Base-by-base conservation (phyloP, 257 asterid species). In the Linderniella brevidens region DNA sequence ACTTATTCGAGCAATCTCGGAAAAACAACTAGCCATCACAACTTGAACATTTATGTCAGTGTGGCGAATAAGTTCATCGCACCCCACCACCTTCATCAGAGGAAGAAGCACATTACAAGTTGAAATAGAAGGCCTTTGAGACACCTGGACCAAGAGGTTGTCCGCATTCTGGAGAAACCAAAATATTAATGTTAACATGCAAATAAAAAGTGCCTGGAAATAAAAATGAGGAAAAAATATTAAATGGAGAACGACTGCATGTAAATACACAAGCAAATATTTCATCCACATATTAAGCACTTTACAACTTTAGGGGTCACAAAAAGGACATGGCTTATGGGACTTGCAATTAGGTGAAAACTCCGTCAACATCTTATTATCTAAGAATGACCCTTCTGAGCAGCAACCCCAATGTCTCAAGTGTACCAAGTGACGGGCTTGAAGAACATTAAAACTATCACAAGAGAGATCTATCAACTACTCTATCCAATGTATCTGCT, bases 1-100 rank as follows among this genome's bases (percentile, higher is more conserved):
- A 20, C 71, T 59, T 57, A 78, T 74, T 62, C 83, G 62, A 12
- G 63, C 52, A 57, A 74, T 63, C 55, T 74, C 80, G 54, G 61
- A 74, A 58, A 68, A 62, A 61, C 80, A 78, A 53, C 60, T 54
- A 13, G 70, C 74, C 50, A 74, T 59, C 3, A 60, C 58, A 19
- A 74, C 62, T 58, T 71, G 71, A 61, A 74, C 50, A 45, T 64
- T 62, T 47, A 57, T 37, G 47, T 65, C 68, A 25, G 39, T 46
- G 52, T 65, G 65, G 41, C 35, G 52, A 64, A 65, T 46, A 37
- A 77, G 10, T 18, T 66, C 73, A 15, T 64, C 56, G 12, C 19
- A 41, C 37, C 66, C 39, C 13, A 74, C 54, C 3, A 77, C 77
- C 50, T 59, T 68, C 82, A 73, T 73, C 29, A 59, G 17, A 16